Base-by-base conservation (phyloP, 2,329 filamentous ascomycete genomes). In the Alternaria hordeiaustralica region DNA sequence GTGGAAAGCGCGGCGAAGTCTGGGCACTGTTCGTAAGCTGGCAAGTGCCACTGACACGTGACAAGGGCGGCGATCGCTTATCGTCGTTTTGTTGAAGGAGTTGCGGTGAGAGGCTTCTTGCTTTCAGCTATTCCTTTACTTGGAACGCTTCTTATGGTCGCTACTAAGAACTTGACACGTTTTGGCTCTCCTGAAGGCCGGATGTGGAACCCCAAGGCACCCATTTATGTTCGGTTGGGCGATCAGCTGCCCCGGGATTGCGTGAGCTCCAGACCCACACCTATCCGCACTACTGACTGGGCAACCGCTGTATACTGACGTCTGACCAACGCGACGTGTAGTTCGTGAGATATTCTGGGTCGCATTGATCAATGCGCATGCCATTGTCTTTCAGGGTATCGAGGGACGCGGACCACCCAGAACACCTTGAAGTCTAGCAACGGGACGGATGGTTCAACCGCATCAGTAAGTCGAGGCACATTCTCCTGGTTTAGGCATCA, bases 31-130 rank as follows among this genome's bases (percentile, higher is more conserved):
- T 64, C 68, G 61, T 65, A 66, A 68, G 58, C 65, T 71, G 71
- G 69, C 63, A 72, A 64, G 66, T 68, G 70, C 71, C 56, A 65
- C 59, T 50, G 55, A 58, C 77, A 79, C 77, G 77, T 79, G 76
- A 78, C 68, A 64, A 57, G 60, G 58, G 57, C 64, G 56, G 58
- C 57, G 53, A 69, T 65, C 63, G 70, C 71, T 73, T 69, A 71
- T 74, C 70, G 64, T 66, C 36, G 50, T 60, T 41, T 44, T 58
- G 25, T 45, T 58, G 57, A 45, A 60, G 46, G 58, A 66, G 46
- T 64, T 74, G 74, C 67, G 63, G 66, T 69, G 69, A 68, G 59
- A 61, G 58, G 12, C 33, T 50, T 36, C 13, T 13, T 55, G 58
- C 25, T 33, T 57, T 2, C 58, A 43, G 50, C 57, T 21, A 28